Evolutionary conservation across 2,329 filamentous ascomycete species (phyloP).

Genomic region (Achaetomium macrosporum): DNA sequence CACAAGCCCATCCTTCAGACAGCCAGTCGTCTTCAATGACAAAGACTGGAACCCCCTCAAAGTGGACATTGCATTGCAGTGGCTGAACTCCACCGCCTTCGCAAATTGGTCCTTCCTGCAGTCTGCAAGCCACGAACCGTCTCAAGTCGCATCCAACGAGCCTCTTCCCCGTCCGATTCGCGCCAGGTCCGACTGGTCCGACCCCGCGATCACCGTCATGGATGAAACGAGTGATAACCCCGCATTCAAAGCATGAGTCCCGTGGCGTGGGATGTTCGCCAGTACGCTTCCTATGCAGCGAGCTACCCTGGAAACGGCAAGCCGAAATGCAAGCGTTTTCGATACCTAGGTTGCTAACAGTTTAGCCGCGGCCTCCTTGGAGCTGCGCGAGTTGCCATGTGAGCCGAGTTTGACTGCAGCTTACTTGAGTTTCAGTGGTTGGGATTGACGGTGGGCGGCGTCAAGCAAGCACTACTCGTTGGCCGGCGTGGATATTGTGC

Average conservation of each 20-base stretch:
- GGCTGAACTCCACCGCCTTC: no score
- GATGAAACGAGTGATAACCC: slow-evolving; percentile 17
- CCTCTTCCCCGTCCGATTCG: slow-evolving; percentile 3
- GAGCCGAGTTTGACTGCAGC: background rate
- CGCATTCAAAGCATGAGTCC: slow-evolving; percentile 9
- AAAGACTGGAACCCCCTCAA: no score
- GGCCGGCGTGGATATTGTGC: no score
- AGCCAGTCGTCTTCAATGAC: no score
- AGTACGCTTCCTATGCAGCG: background rate
- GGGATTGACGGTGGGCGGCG: no score
- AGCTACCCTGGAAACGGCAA: slow-evolving; percentile 7
- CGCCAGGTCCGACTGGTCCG: slow-evolving; percentile 13
- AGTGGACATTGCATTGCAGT: no score
- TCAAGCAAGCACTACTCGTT: no score
- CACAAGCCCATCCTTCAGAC: no score
- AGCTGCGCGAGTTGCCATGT: no score
- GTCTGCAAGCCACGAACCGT: background rate
- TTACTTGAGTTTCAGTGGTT: background rate
- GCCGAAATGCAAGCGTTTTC: background rate
- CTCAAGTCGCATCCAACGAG: slow-evolving; percentile 8
- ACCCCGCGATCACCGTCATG: slow-evolving; percentile 10
- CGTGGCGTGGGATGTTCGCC: slow-evolving; percentile 6
- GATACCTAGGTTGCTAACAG: slow-evolving; percentile 1
- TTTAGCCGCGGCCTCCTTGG: background rate
- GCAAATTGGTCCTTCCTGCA: background rate